phyloP scores from a whole-genome alignment of 768 basidiomycete genomes.

The Tulasnella sp. region DNA sequence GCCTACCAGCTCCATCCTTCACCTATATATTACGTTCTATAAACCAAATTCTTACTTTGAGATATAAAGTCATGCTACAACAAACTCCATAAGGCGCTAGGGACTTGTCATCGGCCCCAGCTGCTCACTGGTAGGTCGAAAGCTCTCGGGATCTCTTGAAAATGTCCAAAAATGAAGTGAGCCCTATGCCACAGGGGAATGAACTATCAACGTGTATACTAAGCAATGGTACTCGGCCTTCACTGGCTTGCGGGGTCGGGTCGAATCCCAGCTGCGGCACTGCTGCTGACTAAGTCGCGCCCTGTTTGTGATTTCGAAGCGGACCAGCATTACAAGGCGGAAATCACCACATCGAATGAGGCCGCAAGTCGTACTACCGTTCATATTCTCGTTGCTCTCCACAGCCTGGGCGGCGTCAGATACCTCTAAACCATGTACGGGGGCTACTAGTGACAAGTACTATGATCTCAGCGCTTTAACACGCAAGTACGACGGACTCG shows the following conservation, averaged over 20 bases:
- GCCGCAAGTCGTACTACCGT: neutral
- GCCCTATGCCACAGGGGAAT: too few species aligned
- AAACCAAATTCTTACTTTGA: neutral
- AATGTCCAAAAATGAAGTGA: too few species aligned
- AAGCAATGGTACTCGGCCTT: too few species aligned
- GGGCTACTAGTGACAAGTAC: neutral
- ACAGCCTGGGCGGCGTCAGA: neutral
- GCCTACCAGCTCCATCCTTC: neutral
- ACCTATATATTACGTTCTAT: neutral
- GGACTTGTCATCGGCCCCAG: too few species aligned
- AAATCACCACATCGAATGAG: neutral
- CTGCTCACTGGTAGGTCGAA: too few species aligned
- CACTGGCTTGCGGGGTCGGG: too few species aligned
- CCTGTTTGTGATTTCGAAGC: neutral
- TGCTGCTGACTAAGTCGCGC: neutral
- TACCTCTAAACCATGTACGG: slow-evolving; percentile 3
- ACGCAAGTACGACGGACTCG: neutral
- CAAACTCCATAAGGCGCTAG: too few species aligned
- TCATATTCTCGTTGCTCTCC: neutral
- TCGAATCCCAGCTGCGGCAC: too few species aligned
- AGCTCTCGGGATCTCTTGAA: too few species aligned
- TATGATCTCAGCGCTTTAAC: neutral
- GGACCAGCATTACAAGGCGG: neutral
- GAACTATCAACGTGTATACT: too few species aligned
- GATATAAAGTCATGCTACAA: too few species aligned